Evolutionary conservation across 73 alveolate species (phyloP).

Genomic region (Uronychia binucleata): DNA sequence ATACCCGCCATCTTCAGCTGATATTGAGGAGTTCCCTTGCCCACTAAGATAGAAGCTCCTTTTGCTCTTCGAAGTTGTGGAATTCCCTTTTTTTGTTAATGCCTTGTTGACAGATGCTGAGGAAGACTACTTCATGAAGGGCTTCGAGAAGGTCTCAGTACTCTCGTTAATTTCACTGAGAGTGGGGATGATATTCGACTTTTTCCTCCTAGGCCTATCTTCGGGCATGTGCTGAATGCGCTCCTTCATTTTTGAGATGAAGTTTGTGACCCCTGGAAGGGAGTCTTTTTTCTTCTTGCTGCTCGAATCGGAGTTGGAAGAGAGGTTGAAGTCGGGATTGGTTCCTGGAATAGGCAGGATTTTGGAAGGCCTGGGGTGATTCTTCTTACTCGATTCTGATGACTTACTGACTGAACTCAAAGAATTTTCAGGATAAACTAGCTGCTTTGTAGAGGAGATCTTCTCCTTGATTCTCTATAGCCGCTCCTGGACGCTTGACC

Average conservation of each 20-base stretch:
- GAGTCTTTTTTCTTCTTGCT: background rate
- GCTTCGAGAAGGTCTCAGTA: background rate
- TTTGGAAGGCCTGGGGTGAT: background rate
- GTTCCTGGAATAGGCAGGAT: too few relatives aligned
- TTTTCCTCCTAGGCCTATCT: background rate
- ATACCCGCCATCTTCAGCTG: background rate
- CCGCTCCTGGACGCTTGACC: background rate
- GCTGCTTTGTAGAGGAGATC: background rate
- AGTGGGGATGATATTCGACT: background rate
- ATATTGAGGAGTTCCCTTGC: background rate
- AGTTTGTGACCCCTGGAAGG: background rate
- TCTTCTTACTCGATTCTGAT: background rate
- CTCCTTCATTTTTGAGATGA: background rate
- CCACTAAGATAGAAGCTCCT: background rate
- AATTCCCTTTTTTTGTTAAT: background rate
- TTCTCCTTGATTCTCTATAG: background rate
- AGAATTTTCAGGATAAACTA: background rate
- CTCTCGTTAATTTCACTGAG: background rate
- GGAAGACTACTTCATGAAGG: background rate
- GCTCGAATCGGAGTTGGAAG: background rate
- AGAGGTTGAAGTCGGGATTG: too few relatives aligned
- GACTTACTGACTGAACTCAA: background rate
- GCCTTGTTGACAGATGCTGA: background rate
- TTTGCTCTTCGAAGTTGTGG: background rate
- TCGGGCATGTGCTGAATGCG: too few relatives aligned